Evolutionary conservation across 345 rosid species (phyloP).

Genomic region (Cardamine resedifolia): DNA sequence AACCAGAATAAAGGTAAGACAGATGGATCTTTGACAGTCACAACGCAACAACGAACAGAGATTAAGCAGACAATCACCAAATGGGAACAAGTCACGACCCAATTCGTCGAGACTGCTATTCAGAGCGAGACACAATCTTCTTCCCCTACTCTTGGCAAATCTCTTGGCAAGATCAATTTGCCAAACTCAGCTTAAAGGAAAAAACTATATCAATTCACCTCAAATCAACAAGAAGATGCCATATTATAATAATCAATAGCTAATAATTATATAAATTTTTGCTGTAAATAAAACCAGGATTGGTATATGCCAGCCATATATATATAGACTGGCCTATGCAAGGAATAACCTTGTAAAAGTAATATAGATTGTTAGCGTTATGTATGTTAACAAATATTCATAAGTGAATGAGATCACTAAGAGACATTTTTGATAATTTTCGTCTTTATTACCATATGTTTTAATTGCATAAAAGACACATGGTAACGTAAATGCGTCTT

Average conservation of each 20-base stretch:
- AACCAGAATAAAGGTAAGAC: conserved; percentile 10
- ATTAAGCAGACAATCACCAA: conserved; percentile 31
- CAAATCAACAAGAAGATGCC: not conserved
- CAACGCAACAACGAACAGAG: conserved; percentile 16
- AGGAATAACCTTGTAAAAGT: not conserved
- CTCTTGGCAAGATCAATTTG: not conserved
- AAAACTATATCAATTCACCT: not conserved
- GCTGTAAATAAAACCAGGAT: conserved; percentile 13
- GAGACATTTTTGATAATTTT: not conserved
- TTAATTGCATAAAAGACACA: not conserved
- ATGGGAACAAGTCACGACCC: conserved; percentile 36
- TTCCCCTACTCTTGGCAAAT: not conserved
- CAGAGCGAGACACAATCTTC: not conserved
- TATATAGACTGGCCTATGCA: not conserved
- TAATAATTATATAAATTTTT: conserved; percentile 7
- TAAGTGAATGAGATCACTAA: not conserved
- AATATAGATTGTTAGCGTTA: no score
- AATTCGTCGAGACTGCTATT: conserved; percentile 27
- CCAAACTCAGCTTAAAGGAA: not conserved
- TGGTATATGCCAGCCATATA: conserved; percentile 4
- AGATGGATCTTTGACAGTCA: not conserved
- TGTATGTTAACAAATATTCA: not conserved
- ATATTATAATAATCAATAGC: not conserved
- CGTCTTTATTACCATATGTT: not conserved
- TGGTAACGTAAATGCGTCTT: not conserved